phyloP scores from a whole-genome alignment of 805 yeast species.

The Tetrapisispora namnaoensis region DNA sequence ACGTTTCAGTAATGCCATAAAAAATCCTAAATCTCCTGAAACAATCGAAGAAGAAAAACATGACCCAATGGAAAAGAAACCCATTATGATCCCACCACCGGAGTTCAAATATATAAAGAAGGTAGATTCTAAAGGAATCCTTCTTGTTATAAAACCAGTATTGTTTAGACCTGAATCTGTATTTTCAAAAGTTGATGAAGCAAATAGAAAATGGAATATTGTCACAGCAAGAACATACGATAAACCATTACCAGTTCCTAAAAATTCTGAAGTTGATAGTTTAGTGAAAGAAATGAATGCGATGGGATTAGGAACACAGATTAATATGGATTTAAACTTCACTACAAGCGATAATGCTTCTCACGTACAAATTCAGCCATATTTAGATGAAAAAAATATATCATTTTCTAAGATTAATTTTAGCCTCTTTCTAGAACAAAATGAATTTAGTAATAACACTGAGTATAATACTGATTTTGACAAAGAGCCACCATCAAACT shows the following conservation, averaged over 20 bases:
- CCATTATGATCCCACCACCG: not conserved
- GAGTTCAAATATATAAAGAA: constrained; percentile 12
- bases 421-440: not conserved
- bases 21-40: not conserved
- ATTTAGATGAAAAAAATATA: not conserved
- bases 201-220: constrained; percentile 19
- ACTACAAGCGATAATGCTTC: not conserved
- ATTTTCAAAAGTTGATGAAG: constrained; percentile 11
- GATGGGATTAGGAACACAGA: constrained; percentile 1
- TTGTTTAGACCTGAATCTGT: constrained; percentile 7
- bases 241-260: constrained; percentile 16
- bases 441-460: not conserved
- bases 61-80: not conserved
- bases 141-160: constrained; percentile 5
- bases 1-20: not conserved
- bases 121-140: not conserved
- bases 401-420: not conserved
- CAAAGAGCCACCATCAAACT: not conserved
- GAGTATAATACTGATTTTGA: too few species aligned
- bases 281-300: not conserved
- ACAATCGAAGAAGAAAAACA: not conserved
- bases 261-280: not conserved
- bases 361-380: too few species aligned
- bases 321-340: not conserved
- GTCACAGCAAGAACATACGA: constrained; percentile 13